Evolutionary conservation across 2,329 filamentous ascomycete genomes (phyloP).

Genomic region (Alternaria ventricosa): DNA sequence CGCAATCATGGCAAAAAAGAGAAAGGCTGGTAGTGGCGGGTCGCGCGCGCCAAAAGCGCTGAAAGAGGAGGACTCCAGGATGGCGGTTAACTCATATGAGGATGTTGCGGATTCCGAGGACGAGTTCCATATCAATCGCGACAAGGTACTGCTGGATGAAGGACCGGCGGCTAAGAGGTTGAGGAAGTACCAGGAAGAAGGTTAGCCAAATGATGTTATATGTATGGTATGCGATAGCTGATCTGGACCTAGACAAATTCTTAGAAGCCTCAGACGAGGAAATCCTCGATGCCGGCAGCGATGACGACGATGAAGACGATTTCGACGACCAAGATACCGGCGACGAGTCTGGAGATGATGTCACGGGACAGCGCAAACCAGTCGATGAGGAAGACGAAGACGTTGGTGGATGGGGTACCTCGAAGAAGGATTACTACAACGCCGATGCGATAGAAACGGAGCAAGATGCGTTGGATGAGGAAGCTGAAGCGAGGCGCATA

Average conservation of each 20-base stretch:
- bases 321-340: slow-evolving; percentile 48
- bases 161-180: slow-evolving; percentile 78
- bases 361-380: slow-evolving; percentile 37
- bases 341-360: slow-evolving; percentile 42
- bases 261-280: slow-evolving; percentile 69
- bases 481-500: slow-evolving; percentile 83
- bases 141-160: slow-evolving; percentile 86
- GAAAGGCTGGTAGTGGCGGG: slow-evolving; percentile 68
- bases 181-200: slow-evolving; percentile 72
- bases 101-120: slow-evolving; percentile 94
- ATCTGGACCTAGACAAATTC: slow-evolving; percentile 57
- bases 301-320: slow-evolving; percentile 48
- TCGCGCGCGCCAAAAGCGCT: slow-evolving; percentile 44
- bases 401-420: slow-evolving; percentile 81
- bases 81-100: slow-evolving; percentile 69
- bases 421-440: slow-evolving; percentile 90
- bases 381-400: slow-evolving; percentile 64
- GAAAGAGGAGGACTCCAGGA: slow-evolving; percentile 58
- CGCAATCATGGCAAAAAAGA: slow-evolving; percentile 61
- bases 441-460: slow-evolving; percentile 77
- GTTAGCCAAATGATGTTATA: slow-evolving; percentile 39
- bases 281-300: slow-evolving; percentile 60
- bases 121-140: slow-evolving; percentile 86
- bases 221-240: neutral
- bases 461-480: slow-evolving; percentile 84